Conservation (phyloP, 768 basidiomycete genomes). For the Galerina marginata region DNA sequence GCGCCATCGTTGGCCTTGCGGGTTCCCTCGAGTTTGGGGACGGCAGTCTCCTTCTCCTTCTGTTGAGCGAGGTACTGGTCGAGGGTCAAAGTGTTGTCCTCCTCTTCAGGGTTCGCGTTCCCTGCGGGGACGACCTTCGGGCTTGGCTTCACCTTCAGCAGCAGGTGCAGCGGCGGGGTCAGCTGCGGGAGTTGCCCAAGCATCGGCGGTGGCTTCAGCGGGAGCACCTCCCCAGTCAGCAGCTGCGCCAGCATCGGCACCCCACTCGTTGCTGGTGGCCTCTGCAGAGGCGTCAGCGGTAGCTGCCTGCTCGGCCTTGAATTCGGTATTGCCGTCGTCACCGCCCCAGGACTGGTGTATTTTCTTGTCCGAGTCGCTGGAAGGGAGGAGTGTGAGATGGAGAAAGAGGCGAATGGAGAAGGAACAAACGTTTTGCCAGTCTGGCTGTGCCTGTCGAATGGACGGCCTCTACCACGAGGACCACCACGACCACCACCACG, state of each 20-base stretch:
- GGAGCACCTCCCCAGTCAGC: constrained; percentile 43
- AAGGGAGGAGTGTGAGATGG: constrained; percentile 1
- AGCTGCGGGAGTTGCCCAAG: constrained; percentile 41
- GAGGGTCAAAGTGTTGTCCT: constrained; percentile 92
- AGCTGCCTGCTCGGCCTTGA: constrained; percentile 81
- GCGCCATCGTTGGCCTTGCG: constrained; percentile 85
- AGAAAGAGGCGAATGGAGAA: not conserved
- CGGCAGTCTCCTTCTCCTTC: constrained; percentile 60
- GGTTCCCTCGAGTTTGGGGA: constrained; percentile 80
- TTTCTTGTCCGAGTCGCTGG: constrained; percentile 94
- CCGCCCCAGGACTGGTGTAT: constrained; percentile 95
- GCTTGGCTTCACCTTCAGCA: constrained; percentile 46
- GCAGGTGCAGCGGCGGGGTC: constrained; percentile 33
- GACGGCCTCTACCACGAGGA: constrained; percentile 68
- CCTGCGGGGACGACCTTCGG: constrained; percentile 46
- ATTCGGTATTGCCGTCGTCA: constrained; percentile 84
- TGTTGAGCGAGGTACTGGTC: constrained; percentile 91
- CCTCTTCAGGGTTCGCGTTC: constrained; percentile 78
- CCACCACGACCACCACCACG: constrained; percentile 55
- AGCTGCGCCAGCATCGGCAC: constrained; percentile 29
- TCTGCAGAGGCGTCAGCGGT: constrained; percentile 71
- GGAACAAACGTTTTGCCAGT: constrained; percentile 79
- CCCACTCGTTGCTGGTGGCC: constrained; percentile 51
- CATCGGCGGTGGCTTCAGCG: constrained; percentile 49
- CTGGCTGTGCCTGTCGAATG: constrained; percentile 85